phyloP scores from a whole-genome alignment of 768 basidiomycete species.

The Tricholoma saponaceum region DNA sequence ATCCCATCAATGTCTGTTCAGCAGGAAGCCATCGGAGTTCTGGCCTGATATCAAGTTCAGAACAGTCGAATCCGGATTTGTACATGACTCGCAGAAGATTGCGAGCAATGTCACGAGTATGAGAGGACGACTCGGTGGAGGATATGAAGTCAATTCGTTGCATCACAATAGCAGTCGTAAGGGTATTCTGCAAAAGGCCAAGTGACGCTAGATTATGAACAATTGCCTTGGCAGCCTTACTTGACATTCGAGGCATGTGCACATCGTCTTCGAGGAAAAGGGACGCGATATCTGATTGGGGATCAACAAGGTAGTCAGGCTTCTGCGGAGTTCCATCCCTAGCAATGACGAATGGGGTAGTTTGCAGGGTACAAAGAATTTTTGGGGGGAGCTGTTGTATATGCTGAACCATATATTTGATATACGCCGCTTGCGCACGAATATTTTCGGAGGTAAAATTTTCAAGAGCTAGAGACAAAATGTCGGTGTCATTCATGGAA shows the following conservation, averaged over 20 bases:
- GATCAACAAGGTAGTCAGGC: constrained; percentile 28
- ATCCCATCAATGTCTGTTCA: constrained; percentile 22
- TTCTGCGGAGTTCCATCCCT: constrained; percentile 14
- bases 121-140: constrained; percentile 5
- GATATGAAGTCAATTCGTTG: constrained; percentile 34
- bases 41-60: constrained; percentile 3
- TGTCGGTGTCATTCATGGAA: constrained; percentile 17
- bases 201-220: constrained; percentile 18
- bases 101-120: constrained; percentile 12
- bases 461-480: constrained; percentile 24
- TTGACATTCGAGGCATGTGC: constrained; percentile 10
- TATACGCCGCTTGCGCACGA: constrained; percentile 20
- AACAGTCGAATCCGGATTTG: constrained; percentile 6
- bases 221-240: constrained; percentile 7
- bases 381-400: constrained; percentile 19
- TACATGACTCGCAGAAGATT: constrained; percentile 20
- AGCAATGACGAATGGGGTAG: constrained; percentile 23
- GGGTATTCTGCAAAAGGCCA: constrained; percentile 21
- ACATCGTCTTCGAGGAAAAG: constrained; percentile 20
- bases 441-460: constrained; percentile 24
- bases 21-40: constrained; percentile 36
- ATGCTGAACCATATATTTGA: constrained; percentile 22
- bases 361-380: constrained; percentile 20
- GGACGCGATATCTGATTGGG: constrained; percentile 21
- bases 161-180: constrained; percentile 26